Percentiles rank a stretch among this genome's conserved stretches.
Conservation (phyloP, 2,329 filamentous ascomycete species). For the Apiospora aurea region DNA sequence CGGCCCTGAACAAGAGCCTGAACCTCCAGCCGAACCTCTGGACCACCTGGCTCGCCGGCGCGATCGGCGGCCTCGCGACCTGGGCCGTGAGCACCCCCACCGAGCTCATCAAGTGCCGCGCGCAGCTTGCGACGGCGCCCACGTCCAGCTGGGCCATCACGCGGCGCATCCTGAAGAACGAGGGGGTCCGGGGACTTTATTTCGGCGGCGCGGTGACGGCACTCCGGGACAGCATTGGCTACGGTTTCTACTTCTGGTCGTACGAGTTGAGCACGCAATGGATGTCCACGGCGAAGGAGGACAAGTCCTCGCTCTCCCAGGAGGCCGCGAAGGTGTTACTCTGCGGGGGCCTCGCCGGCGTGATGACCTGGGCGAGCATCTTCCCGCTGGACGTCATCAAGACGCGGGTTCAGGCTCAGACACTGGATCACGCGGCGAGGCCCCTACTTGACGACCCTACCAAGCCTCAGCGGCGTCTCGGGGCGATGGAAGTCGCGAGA, state of each 20-base stretch:
- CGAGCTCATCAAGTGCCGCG: conserved; percentile 88
- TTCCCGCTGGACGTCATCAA: conserved; percentile 94
- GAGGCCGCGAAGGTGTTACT: conserved; percentile 72
- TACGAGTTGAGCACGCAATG: conserved; percentile 78
- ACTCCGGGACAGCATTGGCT: conserved; percentile 86
- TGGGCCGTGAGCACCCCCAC: conserved; percentile 89
- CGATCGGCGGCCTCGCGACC: conserved; percentile 81
- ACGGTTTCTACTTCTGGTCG: conserved; percentile 96
- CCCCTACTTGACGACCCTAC: conserved; percentile 43
- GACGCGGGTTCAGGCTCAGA: conserved; percentile 85
- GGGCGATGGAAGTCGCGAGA: conserved; percentile 69
- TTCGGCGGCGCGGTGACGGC: conserved; percentile 83
- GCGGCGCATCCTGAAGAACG: conserved; percentile 61
- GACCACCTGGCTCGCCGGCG: conserved; percentile 81
- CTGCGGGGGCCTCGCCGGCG: conserved; percentile 86
- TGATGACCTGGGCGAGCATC: conserved; percentile 87
- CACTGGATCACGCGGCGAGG: conserved; percentile 37
- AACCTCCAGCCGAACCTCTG: conserved; percentile 56
- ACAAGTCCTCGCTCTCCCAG: conserved; percentile 42
- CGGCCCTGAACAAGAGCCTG: conserved; percentile 57
- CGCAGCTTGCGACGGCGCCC: conserved; percentile 66
- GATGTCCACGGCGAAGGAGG: conserved; percentile 47
- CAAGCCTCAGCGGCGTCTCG: conserved; percentile 43
- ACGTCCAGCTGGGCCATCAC: conserved; percentile 70
- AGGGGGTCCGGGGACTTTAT: conserved; percentile 76